Base-by-base conservation (phyloP, 306 rosid genomes). In the Phaseolus lunatus region DNA sequence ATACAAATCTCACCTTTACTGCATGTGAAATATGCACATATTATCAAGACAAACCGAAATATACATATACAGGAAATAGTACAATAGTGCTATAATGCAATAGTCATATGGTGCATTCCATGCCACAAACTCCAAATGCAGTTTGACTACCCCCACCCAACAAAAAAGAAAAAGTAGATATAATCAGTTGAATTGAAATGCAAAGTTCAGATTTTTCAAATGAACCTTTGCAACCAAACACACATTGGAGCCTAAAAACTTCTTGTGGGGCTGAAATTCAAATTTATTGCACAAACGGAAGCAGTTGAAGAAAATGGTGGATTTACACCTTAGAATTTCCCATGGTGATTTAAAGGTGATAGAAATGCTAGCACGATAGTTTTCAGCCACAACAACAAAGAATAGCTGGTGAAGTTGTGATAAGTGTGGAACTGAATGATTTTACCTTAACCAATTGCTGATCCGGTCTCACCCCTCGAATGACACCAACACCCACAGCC, bases 371-470 rank as follows among this genome's bases (percentile, higher is more conserved):
- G 48, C 22, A 67, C 31, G 39, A 16, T 20, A 49, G 31, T 23
- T 7, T 37, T 31, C 35, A 31, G 35, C 35, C 35, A 31, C 35
- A 3, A 31, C 35, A 31, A 31, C 35, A 31, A 31, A 31, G 5
- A 31, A 31, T 4, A 0, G 7, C 3, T 31, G 0, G 35, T 31
- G 35, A 31, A 3, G 35, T 5, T 31, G 7, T 5, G 45, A 62
- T 3, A 0, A 44, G 68, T 63, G 3, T 29, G 44, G 2, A 31
- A 59, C 3, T 9, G 5, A 73, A 37, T 12, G 45, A 49, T 35
- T 58, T 39, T 65, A 89, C 97, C 96, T 95, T 95, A 71, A 95
- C 99, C 91, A 95, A 77, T 67, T 95, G 99, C 81, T 95, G 99
- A 86, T 95, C 97, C 0, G 97, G 98, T 83, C 53, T 92, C 79